Conservation (phyloP, 176 grass and related monocot genomes). For the Lolium perenne region DNA sequence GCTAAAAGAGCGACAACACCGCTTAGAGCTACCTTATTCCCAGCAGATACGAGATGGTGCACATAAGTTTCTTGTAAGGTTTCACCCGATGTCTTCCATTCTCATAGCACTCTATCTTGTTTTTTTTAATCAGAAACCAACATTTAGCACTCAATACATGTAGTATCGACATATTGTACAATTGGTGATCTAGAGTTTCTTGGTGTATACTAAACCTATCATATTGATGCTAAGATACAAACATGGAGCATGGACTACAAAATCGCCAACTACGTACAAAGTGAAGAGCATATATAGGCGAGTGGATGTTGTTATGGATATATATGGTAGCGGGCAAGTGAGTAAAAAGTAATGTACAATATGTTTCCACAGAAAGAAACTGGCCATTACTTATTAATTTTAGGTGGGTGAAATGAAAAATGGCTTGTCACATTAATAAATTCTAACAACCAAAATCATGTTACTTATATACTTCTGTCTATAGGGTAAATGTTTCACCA, state of each 20-base stretch:
- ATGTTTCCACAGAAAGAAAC: too few relatives aligned
- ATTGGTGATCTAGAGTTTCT: not conserved
- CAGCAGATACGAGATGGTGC: rapidly evolving
- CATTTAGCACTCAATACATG: not conserved
- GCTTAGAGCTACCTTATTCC: not conserved
- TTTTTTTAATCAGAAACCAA: not conserved
- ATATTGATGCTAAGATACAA: not conserved
- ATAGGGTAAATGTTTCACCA: not conserved
- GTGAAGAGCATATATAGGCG: too few relatives aligned
- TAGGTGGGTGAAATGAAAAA: too few relatives aligned
- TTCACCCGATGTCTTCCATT: not conserved
- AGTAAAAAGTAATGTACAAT: too few relatives aligned
- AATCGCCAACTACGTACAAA: too few relatives aligned
- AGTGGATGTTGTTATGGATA: too few relatives aligned
- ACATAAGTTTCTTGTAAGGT: not conserved
- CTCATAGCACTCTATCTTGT: not conserved
- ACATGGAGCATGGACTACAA: too few relatives aligned
- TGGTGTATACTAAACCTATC: not conserved
- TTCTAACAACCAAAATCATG: not conserved
- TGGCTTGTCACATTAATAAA: too few relatives aligned
- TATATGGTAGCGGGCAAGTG: too few relatives aligned
- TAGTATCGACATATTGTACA: not conserved
- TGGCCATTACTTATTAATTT: too few relatives aligned
- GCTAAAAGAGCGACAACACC: too few relatives aligned
- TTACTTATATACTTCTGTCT: not conserved